phyloP scores from a whole-genome alignment of 768 basidiomycete species.

The Pleurotus pulmonarius region DNA sequence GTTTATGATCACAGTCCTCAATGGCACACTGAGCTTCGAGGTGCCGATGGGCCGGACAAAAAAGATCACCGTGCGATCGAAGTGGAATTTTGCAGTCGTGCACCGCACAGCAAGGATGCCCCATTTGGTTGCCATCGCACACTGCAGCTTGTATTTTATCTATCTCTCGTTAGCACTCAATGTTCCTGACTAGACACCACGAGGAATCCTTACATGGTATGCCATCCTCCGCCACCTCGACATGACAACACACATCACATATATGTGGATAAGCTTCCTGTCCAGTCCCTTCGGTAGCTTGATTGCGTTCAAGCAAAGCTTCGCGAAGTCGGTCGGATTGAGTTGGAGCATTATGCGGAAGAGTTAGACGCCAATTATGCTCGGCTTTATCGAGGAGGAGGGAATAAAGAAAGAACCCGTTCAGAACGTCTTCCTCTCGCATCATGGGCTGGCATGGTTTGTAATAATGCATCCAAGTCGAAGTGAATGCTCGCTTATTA shows the following conservation, averaged over 20 bases:
- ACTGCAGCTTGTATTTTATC: constrained; percentile 6
- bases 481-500: not conserved
- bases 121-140: constrained; percentile 12
- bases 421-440: not conserved
- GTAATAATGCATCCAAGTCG: not conserved
- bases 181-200: not conserved
- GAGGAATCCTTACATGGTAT: not conserved
- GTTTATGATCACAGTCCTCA: constrained; percentile 1
- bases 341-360: constrained; percentile 9
- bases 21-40: constrained; percentile 9
- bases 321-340: constrained; percentile 8
- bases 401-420: constrained; percentile 14
- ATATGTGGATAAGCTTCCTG: constrained; percentile 14
- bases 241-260: constrained; percentile 13
- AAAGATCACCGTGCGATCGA: constrained; percentile 4
- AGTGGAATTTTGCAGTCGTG: constrained; percentile 11
- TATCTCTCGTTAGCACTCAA: not conserved
- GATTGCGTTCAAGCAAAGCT: constrained; percentile 10
- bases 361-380: not conserved
- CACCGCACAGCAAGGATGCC: constrained; percentile 13
- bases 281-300: constrained; percentile 10
- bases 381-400: constrained; percentile 10
- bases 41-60: constrained; percentile 9
- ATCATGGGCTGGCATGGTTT: not conserved
- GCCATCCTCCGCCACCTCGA: constrained; percentile 2